These are phyloP conservation scores for Parasitella parasitica DNA, from an alignment of 371 early-diverging fungal species.

Conservation along the genomic window DNA sequence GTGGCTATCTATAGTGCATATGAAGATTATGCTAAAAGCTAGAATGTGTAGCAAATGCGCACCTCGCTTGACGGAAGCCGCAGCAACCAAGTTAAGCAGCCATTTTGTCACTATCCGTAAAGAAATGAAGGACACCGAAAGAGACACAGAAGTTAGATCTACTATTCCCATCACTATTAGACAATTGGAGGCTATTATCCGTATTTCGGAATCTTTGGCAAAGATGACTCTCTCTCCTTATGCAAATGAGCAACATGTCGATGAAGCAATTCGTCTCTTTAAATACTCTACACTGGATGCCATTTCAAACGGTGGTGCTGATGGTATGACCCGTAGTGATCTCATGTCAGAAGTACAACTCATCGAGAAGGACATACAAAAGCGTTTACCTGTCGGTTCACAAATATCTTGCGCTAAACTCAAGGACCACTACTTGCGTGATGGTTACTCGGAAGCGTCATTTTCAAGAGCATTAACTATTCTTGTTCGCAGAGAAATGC, in stretches of 20 bases:
- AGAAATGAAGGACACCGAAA: constrained; percentile 82
- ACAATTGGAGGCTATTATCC: constrained; percentile 99
- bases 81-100: constrained; percentile 88
- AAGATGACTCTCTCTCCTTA: constrained; percentile 93
- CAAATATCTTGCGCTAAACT: constrained; percentile 73
- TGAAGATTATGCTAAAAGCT: too few species aligned
- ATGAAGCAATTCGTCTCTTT: constrained; percentile 99
- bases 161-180: constrained; percentile 98
- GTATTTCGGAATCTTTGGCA: constrained; percentile 99
- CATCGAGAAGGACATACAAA: constrained; percentile 81
- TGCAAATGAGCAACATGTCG: constrained; percentile 92
- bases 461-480: constrained; percentile 78
- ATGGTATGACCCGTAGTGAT: constrained; percentile 76
- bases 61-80: constrained; percentile 85
- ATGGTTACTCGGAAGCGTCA: constrained; percentile 71
- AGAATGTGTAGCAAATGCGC: constrained; percentile 77
- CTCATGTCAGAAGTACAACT: constrained; percentile 72
- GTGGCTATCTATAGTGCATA: too few species aligned
- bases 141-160: constrained; percentile 71
- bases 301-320: constrained; percentile 78
- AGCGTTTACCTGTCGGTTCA: constrained; percentile 89
- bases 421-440: constrained; percentile 61
- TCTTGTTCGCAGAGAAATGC: constrained; percentile 82
- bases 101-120: constrained; percentile 95
- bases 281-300: constrained; percentile 98